Evolutionary conservation across 495 filamentous ascomycete genomes (phyloP).

Genomic region (Aspergillus wentii): DNA sequence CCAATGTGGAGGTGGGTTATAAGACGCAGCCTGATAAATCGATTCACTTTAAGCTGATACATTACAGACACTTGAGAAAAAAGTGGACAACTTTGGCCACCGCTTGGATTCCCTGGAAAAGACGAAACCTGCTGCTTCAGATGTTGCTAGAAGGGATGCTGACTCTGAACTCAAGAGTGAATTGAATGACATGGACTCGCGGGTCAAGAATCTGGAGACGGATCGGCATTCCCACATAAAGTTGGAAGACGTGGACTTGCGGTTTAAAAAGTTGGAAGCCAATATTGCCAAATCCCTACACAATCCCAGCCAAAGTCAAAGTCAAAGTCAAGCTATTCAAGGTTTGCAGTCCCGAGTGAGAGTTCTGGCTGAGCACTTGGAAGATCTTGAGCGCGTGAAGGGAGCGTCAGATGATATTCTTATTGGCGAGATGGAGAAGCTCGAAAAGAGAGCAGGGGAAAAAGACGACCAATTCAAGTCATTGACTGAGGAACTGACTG

Average conservation of each 20-base stretch:
- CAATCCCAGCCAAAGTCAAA: too few species aligned
- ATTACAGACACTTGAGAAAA: background rate
- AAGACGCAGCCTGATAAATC: too few species aligned
- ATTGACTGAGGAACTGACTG: slow-evolving; percentile 2
- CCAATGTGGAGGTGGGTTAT: too few species aligned
- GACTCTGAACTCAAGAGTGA: background rate
- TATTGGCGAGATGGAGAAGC: slow-evolving; percentile 10
- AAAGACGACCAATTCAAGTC: background rate
- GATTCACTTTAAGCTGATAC: too few species aligned
- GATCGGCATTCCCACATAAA: too few species aligned
- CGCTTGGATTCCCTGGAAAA: background rate
- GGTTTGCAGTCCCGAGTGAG: too few species aligned
- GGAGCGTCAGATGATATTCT: too few species aligned
- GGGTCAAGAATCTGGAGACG: background rate
- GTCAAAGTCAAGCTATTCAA: too few species aligned
- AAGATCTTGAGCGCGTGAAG: too few species aligned
- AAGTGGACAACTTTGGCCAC: background rate
- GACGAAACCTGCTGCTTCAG: background rate
- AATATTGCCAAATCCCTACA: background rate
- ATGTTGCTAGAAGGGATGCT: background rate
- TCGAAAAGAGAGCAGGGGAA: slow-evolving; percentile 6
- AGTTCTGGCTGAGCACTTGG: too few species aligned
- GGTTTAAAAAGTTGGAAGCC: background rate
- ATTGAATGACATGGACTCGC: background rate
- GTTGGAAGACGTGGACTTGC: background rate